Evolutionary conservation across 2,329 filamentous ascomycete species (phyloP).

Genomic region (Ophiostoma sp.): DNA sequence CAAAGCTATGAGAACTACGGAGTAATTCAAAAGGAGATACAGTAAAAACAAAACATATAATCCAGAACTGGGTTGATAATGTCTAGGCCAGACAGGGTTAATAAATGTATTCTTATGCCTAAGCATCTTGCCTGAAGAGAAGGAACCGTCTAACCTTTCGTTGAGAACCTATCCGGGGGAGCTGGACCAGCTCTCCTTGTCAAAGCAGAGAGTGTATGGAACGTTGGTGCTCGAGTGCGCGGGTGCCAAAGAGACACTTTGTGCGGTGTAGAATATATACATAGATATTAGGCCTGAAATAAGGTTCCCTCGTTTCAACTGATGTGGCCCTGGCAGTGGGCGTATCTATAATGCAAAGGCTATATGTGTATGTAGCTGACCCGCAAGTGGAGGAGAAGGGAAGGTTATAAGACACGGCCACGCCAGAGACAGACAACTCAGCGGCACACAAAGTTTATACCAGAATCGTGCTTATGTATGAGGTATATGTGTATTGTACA

Average conservation of each 20-base stretch:
- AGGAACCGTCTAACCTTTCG: neutral
- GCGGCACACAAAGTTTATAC: neutral
- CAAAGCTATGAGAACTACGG: neutral
- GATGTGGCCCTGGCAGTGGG: conserved; percentile 19
- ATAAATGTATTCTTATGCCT: neutral
- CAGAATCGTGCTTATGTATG: neutral
- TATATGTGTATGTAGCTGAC: conserved; percentile 10
- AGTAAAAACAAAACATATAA: neutral
- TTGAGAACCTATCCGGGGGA: conserved; percentile 1
- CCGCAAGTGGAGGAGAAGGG: conserved; percentile 14
- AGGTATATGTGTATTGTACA: conserved; percentile 2
- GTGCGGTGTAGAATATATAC: conserved; percentile 18
- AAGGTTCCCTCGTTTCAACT: conserved; percentile 24
- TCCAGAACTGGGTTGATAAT: neutral
- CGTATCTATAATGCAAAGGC: conserved; percentile 23
- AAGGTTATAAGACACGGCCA: conserved; percentile 17
- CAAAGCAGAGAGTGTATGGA: neutral
- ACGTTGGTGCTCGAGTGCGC: neutral
- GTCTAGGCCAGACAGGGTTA: neutral
- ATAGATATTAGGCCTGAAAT: conserved; percentile 23
- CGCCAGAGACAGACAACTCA: neutral
- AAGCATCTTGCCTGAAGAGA: neutral
- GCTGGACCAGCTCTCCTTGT: neutral
- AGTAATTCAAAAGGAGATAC: neutral
- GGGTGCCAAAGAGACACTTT: conserved; percentile 21